Conservation (phyloP, 2,329 filamentous ascomycete species). For the Acrocalymma vagum region DNA sequence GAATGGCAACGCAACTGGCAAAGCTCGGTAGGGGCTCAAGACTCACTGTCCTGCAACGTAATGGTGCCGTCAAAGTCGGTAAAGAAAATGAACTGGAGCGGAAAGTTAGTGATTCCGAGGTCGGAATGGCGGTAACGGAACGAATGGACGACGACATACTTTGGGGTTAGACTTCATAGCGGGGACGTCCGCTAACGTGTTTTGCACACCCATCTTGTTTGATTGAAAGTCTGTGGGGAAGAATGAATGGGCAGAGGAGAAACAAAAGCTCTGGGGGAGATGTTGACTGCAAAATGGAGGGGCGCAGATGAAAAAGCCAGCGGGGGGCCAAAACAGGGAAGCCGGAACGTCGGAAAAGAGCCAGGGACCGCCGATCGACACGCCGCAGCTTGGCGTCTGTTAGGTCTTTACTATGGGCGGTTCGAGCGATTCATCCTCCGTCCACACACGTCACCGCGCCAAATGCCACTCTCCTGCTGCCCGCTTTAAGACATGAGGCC, state of each 20-base stretch:
- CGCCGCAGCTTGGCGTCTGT: too few relatives aligned
- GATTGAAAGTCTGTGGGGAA: constrained; percentile 2
- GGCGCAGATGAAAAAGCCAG: constrained; percentile 12
- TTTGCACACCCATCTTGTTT: constrained; percentile 42
- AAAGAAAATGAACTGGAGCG: constrained; percentile 85
- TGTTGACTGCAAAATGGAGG: constrained; percentile 4
- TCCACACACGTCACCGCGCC: constrained; percentile 10
- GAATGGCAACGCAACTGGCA: constrained; percentile 18
- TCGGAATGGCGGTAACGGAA: constrained; percentile 11
- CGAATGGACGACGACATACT: constrained; percentile 18
- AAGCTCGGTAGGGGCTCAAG: constrained; percentile 9
- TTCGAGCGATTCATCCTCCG: too few relatives aligned
- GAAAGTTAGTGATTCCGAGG: constrained; percentile 22
- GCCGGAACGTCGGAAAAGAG: background rate
- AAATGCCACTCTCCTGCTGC: constrained; percentile 9
- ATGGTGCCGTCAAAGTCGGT: constrained; percentile 99
- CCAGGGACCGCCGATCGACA: too few relatives aligned
- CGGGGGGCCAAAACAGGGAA: too few relatives aligned
- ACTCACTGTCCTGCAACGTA: constrained; percentile 74
- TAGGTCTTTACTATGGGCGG: too few relatives aligned
- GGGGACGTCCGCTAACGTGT: constrained; percentile 48
- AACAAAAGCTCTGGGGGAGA: constrained; percentile 1
- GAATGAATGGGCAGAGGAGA: constrained; percentile 7
- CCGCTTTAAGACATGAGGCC: constrained; percentile 47
- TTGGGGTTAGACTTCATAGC: constrained; percentile 69